A percentile compares a stretch with the other conserved stretches of the same genome.
phyloP scores from a whole-genome alignment of 1,284 basidiomycete species.

The Melanopsichium pennsylvanicum region DNA sequence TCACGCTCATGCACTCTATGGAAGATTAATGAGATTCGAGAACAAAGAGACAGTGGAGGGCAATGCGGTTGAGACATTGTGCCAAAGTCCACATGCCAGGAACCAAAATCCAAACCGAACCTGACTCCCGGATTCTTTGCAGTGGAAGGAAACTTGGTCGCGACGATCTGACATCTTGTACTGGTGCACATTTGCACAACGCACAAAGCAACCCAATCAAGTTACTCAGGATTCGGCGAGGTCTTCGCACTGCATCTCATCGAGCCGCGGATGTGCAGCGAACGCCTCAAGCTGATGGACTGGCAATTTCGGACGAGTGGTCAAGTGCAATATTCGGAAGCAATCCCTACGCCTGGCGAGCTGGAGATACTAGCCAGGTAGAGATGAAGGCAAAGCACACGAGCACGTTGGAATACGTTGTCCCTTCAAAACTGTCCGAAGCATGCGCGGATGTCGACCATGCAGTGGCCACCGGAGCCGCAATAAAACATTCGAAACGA shows the following conservation, averaged over 20 bases:
- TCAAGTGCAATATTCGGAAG: not conserved
- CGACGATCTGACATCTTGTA: not conserved
- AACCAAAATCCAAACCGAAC: not conserved
- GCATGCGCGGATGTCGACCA: no score
- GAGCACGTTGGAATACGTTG: not conserved
- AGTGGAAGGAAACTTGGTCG: not conserved
- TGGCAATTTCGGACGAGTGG: no score
- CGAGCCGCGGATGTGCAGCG: no score
- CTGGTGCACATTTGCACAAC: not conserved
- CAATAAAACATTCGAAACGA: not conserved
- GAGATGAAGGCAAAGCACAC: no score
- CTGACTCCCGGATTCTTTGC: not conserved
- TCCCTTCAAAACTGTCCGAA: no score
- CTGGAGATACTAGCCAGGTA: no score
- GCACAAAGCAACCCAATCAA: not conserved
- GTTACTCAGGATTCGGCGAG: no score
- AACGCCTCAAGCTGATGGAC: no score
- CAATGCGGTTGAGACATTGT: not conserved
- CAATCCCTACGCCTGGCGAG: no score
- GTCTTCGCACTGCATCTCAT: no score
- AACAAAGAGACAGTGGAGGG: not conserved
- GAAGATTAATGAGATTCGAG: not conserved
- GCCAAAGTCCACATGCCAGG: not conserved
- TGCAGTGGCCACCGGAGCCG: not conserved
- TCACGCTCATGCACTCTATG: conserved; percentile 6